A percentile compares a stretch with the other conserved stretches of the same genome.
These are phyloP conservation scores for Crucihimalaya himalaica DNA, from an alignment of 345 rosid genomes.

Conservation along the genomic window DNA sequence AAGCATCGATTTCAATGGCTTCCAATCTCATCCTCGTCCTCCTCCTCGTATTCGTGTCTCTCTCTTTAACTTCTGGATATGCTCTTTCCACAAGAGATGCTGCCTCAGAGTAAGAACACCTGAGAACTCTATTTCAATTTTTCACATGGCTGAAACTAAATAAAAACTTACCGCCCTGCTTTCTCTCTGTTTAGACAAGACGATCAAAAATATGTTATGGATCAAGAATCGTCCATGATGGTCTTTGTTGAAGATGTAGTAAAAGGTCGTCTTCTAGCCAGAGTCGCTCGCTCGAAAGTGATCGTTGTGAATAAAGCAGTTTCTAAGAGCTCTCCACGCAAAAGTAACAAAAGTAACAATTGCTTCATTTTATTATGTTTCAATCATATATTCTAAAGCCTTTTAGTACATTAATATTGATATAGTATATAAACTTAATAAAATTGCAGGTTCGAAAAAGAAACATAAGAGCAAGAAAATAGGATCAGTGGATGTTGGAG, in stretches of 20 bases:
- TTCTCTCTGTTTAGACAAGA: conserved; percentile 21
- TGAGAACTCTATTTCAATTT: not conserved
- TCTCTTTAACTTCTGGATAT: not conserved
- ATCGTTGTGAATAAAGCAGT: conserved; percentile 11
- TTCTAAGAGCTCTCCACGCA: not conserved
- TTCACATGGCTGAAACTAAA: not conserved
- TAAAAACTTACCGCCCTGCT: not conserved
- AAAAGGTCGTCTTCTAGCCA: conserved; percentile 12
- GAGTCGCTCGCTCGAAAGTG: not conserved
- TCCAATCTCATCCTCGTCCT: conserved; percentile 9
- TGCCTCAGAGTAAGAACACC: conserved; percentile 19
- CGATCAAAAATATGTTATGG: not conserved
- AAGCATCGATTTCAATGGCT: conserved; percentile 10
- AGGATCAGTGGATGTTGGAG: not conserved
- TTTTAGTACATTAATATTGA: not conserved
- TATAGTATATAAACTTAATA: not conserved
- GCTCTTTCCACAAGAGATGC: conserved; percentile 1
- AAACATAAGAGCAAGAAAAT: not conserved
- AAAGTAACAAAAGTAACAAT: not conserved
- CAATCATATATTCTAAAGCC: not conserved
- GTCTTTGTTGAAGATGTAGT: not conserved
- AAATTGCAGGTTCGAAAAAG: conserved; percentile 14
- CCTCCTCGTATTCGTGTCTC: conserved; percentile 15
- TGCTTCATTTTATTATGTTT: not conserved
- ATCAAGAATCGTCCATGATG: conserved; percentile 1